These are phyloP conservation scores for Cryphonectria parasitica DNA, from an alignment of 2,329 filamentous ascomycete species.

Conservation along the genomic window DNA sequence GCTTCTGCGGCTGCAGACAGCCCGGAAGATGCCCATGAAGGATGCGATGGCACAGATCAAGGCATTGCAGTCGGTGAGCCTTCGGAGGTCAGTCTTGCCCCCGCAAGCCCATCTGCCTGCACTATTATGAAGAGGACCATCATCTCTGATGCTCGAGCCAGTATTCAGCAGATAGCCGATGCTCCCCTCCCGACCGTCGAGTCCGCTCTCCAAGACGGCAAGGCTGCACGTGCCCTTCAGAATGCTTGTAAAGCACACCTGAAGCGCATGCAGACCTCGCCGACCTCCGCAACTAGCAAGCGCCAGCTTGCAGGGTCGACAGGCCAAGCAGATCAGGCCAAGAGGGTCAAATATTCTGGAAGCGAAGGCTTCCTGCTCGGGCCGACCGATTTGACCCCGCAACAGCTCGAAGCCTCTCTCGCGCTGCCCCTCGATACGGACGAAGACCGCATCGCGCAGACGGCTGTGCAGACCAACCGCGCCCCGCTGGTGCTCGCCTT, in stretches of 20 bases:
- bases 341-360: conserved; percentile 39
- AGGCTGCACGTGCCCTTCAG: conserved; percentile 55
- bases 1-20: conserved; percentile 62
- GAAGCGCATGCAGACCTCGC: conserved; percentile 41
- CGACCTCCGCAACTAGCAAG: conserved; percentile 36
- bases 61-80: conserved; percentile 56
- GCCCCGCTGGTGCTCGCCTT: conserved; percentile 84
- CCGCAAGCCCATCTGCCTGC: not conserved
- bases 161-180: conserved; percentile 60
- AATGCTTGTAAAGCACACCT: conserved; percentile 58
- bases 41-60: conserved; percentile 63
- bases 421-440: conserved; percentile 60
- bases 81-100: conserved; percentile 55
- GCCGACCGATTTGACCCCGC: conserved; percentile 47
- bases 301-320: conserved; percentile 35
- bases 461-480: conserved; percentile 72
- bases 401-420: conserved; percentile 66
- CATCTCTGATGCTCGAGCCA: conserved; percentile 33
- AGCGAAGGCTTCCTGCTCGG: conserved; percentile 37
- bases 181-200: conserved; percentile 50
- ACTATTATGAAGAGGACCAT: not conserved
- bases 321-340: conserved; percentile 33
- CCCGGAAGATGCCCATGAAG: conserved; percentile 62
- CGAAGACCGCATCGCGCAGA: conserved; percentile 62
- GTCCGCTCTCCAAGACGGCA: conserved; percentile 51